Base-by-base conservation (phyloP, 2,329 filamentous ascomycete species). In the Corynespora cassiicola region DNA sequence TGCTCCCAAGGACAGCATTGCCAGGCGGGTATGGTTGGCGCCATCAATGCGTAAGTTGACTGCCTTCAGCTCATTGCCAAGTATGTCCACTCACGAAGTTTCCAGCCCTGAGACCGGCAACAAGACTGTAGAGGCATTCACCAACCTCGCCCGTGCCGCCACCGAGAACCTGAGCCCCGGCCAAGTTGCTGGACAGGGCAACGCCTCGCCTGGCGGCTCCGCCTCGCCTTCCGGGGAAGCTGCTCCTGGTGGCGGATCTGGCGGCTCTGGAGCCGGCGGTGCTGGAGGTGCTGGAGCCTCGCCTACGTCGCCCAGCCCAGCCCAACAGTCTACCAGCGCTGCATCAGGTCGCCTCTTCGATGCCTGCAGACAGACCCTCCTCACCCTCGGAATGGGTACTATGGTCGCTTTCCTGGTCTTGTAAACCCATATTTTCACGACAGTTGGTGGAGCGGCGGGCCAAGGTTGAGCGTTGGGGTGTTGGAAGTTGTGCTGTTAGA, bases 1-100 rank as follows among this genome's bases (percentile, higher is more conserved):
- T 92, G 88, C 72, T 83, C 82, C 19, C 85, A 90, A 67, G 82
- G 65, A 29, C 80, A 77, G 59, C 88, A 94, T 72, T 94, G 88
- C 69, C 80, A 90, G 67, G 71, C 64, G 31, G 86, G 86, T 46
- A 90, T 90, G 85, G 77, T 79, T 40, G 85, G 88, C 73, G 86
- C 88, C 20, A 84, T 90, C 63, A 90, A 91, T 69, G 81, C 85
- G 84, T 87, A 70, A 70, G 83, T 55, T 9, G 23, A 2, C 14
- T 6, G 11, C 3, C n/a, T 26, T 11, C 8, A 12, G 7, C 31
- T 16, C 3, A n/a, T n/a, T n/a, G n/a, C n/a, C n/a, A n/a, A n/a
- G n/a, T n/a, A n/a, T n/a, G n/a, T n/a, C n/a, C 31, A 23, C 58
- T 67, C 44, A 68, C 47, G n/a, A 30, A 5, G 7, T 4, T 12